Conservation (phyloP, 805 yeast species). For the Kuraishia hungarica region DNA sequence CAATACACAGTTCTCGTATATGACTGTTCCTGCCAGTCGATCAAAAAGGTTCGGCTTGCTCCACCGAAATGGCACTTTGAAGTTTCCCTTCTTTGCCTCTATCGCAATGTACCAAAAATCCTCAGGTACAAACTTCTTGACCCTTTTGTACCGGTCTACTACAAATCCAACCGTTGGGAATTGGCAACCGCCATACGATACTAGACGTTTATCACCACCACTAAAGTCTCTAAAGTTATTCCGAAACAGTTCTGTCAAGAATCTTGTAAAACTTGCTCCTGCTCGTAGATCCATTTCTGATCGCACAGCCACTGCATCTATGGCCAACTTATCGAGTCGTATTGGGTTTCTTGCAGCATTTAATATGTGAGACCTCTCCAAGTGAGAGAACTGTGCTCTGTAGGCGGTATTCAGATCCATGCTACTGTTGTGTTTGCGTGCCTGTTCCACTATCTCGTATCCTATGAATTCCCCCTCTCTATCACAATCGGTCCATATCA, state of each 20-base stretch:
- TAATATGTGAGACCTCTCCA: slow-evolving; percentile 66
- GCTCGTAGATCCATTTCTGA: slow-evolving; percentile 83
- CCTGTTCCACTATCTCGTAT: slow-evolving; percentile 69
- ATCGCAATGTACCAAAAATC: slow-evolving; percentile 70
- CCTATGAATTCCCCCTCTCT: slow-evolving; percentile 95
- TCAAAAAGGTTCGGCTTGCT: slow-evolving; percentile 66
- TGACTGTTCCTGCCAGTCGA: slow-evolving; percentile 46
- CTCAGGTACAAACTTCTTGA: slow-evolving; percentile 65
- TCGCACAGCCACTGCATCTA: slow-evolving; percentile 80
- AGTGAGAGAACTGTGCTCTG: slow-evolving; percentile 83
- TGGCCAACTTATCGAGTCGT: slow-evolving; percentile 54
- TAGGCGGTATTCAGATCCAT: slow-evolving; percentile 41
- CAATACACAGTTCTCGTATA: slow-evolving; percentile 62
- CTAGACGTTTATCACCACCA: slow-evolving; percentile 17
- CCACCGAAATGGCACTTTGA: slow-evolving; percentile 55
- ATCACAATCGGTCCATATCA: slow-evolving; percentile 99
- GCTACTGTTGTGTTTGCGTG: slow-evolving; percentile 38
- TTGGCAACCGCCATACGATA: slow-evolving; percentile 91
- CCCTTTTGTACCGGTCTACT: slow-evolving; percentile 81
- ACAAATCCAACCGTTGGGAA: slow-evolving; percentile 96
- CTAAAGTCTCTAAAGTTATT: slow-evolving; percentile 17
- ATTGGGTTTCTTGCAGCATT: slow-evolving; percentile 68
- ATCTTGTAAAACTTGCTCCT: slow-evolving; percentile 83
- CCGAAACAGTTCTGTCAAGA: slow-evolving; percentile 51
- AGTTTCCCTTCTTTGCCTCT: slow-evolving; percentile 32